Evolutionary conservation across 2,329 filamentous ascomycete species (phyloP), one percentile per base, ranked within the genome.

Genomic region (Fusarium coffeatum): DNA sequence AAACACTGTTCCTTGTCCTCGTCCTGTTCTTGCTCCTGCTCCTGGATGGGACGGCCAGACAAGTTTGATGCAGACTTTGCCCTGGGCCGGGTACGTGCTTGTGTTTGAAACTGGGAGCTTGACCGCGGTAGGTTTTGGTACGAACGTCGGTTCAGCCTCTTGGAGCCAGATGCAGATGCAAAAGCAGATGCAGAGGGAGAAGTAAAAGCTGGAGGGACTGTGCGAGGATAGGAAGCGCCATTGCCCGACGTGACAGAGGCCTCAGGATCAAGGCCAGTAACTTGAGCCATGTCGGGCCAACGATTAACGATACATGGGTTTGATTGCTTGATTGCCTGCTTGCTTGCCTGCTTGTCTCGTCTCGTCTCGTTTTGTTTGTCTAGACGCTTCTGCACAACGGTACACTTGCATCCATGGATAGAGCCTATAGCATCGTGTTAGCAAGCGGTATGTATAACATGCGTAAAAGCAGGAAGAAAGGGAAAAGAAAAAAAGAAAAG

Each of bases 241-340:
- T 66, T 72, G 64, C 64, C 66, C 59, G 66, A 64, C 59, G 59
- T 67, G 62, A 68, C 68, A 54, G 72, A 66, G 50, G 59, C 68
- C 51, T 75, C 73, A 34, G 56, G 64, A 49, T 63, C 67, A 46
- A 68, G 59, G 46, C 59, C 60, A 41, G 68, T 51, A 50, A 57
- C 59, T 60, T 74, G 73, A 62, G 73, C 72, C 73, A 75, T 75
- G 64, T 37, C 69, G 68, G 70, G 71, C 72, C 61, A 60, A 46
- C 57, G 28, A 45, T 32, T 70, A 61, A 62, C 55, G 56, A 62
- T 60, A 70, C 63, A 61, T 51, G 48, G 30, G 25, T 48, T 30
- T 37, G 25, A n/a, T 18, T 46, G 43, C 9, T 8, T 27, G 18
- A 20, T n/a, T n/a, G 16, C 25, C 16, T 40, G 48, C n/a, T 40